These are phyloP conservation scores for Suhomyces sp. DNA, from an alignment of 805 yeast genomes.

Conservation along the genomic window DNA sequence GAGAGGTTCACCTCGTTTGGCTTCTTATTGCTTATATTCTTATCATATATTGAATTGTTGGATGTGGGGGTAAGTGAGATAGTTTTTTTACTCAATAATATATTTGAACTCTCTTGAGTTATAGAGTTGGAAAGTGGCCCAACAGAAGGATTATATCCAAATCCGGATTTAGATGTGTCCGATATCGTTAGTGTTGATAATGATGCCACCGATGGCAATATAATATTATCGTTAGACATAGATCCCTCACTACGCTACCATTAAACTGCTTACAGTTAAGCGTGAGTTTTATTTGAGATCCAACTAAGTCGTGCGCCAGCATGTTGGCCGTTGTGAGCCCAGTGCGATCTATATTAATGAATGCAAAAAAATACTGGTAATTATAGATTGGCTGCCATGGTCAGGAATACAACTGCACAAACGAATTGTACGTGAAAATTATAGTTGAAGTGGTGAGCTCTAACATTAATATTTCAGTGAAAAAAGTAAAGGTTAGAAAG, in stretches of 20 bases:
- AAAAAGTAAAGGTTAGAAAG: not conserved
- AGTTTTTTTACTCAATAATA: constrained; percentile 31
- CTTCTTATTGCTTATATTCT: constrained; percentile 58
- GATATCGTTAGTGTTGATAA: constrained; percentile 27
- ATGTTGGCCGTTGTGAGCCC: not conserved
- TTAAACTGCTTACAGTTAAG: not conserved
- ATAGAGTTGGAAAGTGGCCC: constrained; percentile 42
- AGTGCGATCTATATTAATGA: not conserved
- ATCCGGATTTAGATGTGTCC: constrained; percentile 29
- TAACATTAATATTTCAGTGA: not conserved
- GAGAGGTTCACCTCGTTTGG: constrained; percentile 65
- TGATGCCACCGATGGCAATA: constrained; percentile 30
- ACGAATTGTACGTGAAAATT: not conserved
- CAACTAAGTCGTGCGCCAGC: not conserved
- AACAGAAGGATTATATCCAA: constrained; percentile 44
- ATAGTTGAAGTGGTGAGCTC: not conserved
- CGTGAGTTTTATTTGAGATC: not conserved
- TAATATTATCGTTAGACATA: constrained; percentile 24
- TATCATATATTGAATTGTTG: constrained; percentile 58
- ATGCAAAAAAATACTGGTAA: not conserved
- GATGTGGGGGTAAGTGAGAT: constrained; percentile 33
- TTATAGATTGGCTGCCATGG: not conserved
- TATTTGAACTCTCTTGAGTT: constrained; percentile 34
- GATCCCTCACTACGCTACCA: not conserved
- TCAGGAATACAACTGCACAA: not conserved